Percentiles rank a stretch among this genome's conserved stretches.
Evolutionary conservation across 2,329 filamentous ascomycete genomes (phyloP).

Genomic region (Mariannaea sp.): DNA sequence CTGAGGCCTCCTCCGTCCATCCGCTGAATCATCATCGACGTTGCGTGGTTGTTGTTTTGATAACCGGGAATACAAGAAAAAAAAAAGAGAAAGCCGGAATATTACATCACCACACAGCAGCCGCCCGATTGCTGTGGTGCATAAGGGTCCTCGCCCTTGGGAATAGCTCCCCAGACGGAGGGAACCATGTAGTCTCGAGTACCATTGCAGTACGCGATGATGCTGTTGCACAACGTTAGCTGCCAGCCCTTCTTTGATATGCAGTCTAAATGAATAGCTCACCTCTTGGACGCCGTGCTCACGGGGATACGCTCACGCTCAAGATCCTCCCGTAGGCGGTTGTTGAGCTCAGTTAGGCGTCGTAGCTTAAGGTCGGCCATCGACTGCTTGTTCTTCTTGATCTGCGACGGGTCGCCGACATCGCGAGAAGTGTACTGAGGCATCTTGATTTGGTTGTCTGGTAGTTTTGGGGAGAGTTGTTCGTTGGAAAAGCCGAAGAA

Average conservation of each 20-base stretch:
- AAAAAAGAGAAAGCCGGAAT: conserved; percentile 22
- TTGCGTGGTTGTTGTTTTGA: conserved; percentile 37
- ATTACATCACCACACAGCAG: conserved; percentile 94
- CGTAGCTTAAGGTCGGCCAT: conserved; percentile 98
- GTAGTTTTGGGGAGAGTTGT: conserved; percentile 18
- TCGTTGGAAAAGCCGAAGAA: conserved; percentile 22
- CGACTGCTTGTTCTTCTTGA: conserved; percentile 95
- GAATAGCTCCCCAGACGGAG: conserved; percentile 92
- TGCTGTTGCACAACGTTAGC: conserved; percentile 57
- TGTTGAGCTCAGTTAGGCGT: conserved; percentile 95
- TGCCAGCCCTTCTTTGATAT: conserved; percentile 9
- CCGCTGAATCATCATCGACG: conserved; percentile 41
- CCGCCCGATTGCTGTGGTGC: conserved; percentile 90
- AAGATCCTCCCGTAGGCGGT: conserved; percentile 91
- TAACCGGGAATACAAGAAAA: conserved; percentile 34
- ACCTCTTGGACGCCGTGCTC: conserved; percentile 89
- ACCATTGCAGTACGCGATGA: conserved; percentile 97
- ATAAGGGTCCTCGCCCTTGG: conserved; percentile 97
- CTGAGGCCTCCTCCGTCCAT: conserved; percentile 36
- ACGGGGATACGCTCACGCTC: conserved; percentile 95
- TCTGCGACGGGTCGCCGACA: conserved; percentile 69
- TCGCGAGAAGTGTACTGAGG: conserved; percentile 70
- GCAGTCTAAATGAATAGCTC: conserved; percentile 40
- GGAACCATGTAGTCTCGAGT: conserved; percentile 99
- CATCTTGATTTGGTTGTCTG: conserved; percentile 51